Percentiles rank a stretch among this genome's conserved stretches.
Conservation (phyloP, 805 yeast species). For the Metschnikowia picachoensis region DNA sequence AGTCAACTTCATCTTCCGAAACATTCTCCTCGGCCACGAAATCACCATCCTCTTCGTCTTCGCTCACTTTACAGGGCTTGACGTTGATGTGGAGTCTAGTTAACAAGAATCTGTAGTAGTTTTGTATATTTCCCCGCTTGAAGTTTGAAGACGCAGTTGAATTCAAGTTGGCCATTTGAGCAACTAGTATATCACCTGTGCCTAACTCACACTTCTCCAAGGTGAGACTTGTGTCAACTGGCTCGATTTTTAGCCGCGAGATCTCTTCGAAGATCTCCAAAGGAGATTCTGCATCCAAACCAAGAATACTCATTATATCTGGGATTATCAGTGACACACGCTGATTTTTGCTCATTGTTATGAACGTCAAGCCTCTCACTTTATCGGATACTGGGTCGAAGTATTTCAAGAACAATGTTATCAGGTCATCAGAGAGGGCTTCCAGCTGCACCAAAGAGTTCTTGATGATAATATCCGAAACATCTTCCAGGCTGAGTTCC, state of each 20-base stretch:
- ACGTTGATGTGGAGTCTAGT: constrained; percentile 60
- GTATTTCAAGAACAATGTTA: constrained; percentile 52
- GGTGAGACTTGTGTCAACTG: constrained; percentile 35
- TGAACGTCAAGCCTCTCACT: constrained; percentile 65
- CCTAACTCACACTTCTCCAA: constrained; percentile 56
- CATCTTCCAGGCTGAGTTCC: constrained; percentile 23
- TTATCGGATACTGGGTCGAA: constrained; percentile 56
- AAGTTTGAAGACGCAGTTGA: constrained; percentile 14
- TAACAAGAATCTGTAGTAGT: constrained; percentile 51
- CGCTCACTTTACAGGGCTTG: constrained; percentile 43
- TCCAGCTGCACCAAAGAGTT: constrained; percentile 11
- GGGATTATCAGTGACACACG: constrained; percentile 39
- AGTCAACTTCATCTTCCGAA: constrained; percentile 5
- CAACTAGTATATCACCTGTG: constrained; percentile 63
- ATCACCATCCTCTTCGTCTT: constrained; percentile 53
- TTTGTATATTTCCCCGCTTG: constrained; percentile 30
- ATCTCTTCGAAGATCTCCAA: constrained; percentile 57
- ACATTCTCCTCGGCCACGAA: constrained; percentile 31
- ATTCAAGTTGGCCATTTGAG: constrained; percentile 25
- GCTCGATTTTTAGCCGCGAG: constrained; percentile 49
- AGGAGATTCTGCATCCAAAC: constrained; percentile 30
- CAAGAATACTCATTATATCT: constrained; percentile 39
- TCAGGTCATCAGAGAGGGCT: constrained; percentile 19
- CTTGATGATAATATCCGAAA: constrained; percentile 14
- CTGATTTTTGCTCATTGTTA: constrained; percentile 47